Percentiles rank a stretch among this genome's conserved stretches.
These are phyloP conservation scores for Ophiostoma tasmaniense DNA, from an alignment of 2,329 filamentous ascomycete species.

Conservation along the genomic window DNA sequence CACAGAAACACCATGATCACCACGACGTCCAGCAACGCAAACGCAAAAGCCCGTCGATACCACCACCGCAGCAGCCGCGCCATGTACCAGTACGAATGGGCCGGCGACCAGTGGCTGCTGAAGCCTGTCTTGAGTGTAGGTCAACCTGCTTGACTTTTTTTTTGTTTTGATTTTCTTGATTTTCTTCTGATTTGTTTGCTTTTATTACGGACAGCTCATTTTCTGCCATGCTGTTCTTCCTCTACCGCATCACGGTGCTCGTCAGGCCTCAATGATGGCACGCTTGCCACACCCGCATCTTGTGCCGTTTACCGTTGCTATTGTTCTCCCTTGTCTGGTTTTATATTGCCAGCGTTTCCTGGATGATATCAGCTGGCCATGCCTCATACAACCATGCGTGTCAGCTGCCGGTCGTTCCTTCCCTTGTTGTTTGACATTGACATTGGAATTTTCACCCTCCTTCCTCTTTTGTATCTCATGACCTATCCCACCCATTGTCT, in stretches of 20 bases:
- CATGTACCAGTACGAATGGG: conserved; percentile 36
- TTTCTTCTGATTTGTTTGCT: background rate
- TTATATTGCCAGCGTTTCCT: too few relatives aligned
- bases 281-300: too few relatives aligned
- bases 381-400: background rate
- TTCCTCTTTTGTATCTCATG: background rate
- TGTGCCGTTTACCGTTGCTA: too few relatives aligned
- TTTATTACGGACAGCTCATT: too few relatives aligned
- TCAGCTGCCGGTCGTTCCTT: background rate
- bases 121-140: conserved; percentile 30
- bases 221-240: too few relatives aligned
- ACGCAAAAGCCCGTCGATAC: conserved; percentile 13
- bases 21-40: conserved; percentile 21
- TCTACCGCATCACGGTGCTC: background rate
- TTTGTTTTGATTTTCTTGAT: background rate
- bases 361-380: background rate
- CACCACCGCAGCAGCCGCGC: conserved; percentile 4
- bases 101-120: conserved; percentile 31
- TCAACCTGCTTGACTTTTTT: too few relatives aligned
- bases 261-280: too few relatives aligned
- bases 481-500: background rate
- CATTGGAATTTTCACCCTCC: background rate
- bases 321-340: too few relatives aligned
- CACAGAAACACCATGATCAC: background rate
- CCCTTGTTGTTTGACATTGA: too few relatives aligned